Conservation (phyloP, 179 eudicot genomes). For the Camellia oleifera region DNA sequence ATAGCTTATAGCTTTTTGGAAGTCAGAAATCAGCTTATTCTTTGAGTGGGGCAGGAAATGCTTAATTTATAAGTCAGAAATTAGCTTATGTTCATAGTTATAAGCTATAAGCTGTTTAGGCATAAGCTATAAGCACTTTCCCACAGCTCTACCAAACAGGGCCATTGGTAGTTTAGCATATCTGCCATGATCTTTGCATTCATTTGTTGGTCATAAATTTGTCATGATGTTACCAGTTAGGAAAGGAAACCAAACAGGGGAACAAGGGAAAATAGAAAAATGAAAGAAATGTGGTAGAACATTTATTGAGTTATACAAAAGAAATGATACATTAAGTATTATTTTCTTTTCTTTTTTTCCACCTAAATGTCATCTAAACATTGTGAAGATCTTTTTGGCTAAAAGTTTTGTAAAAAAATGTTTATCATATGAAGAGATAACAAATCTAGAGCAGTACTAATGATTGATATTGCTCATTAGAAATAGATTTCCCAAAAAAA, state of each 20-base stretch:
- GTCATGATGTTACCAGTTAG: background rate
- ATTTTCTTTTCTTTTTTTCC: background rate
- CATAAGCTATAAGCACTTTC: no score
- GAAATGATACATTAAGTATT: background rate
- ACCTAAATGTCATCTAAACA: no score
- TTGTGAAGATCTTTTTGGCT: background rate
- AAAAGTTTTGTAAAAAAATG: background rate
- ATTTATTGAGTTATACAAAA: background rate
- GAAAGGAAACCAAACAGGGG: background rate
- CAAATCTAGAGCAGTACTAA: background rate
- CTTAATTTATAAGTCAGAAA: no score
- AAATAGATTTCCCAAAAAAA: background rate
- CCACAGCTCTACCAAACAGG: no score
- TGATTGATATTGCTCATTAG: no score
- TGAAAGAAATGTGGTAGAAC: background rate
- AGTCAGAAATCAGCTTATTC: no score
- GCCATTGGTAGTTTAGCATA: background rate
- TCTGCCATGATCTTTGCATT: background rate
- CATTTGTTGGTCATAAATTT: background rate
- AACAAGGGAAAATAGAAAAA: background rate
- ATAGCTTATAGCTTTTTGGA: no score
- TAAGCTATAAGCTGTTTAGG: no score
- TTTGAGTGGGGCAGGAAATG: no score
- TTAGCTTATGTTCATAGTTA: no score
- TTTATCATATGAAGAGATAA: background rate